These are phyloP conservation scores for Sclerotinia sclerotiorum DNA, from an alignment of 2,329 filamentous ascomycete genomes.

Conservation along the genomic window DNA sequence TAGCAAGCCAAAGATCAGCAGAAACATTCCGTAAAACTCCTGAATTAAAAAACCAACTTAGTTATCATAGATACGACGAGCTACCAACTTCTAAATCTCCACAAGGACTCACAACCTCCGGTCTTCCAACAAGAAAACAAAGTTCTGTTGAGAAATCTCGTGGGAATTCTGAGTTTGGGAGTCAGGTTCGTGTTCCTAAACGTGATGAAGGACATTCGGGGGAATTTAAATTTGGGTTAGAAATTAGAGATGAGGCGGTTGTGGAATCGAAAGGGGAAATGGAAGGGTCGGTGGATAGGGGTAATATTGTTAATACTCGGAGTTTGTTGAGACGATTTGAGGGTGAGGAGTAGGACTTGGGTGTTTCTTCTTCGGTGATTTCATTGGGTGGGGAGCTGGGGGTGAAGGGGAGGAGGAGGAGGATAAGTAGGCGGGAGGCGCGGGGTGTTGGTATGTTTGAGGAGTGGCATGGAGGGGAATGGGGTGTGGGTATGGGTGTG, in stretches of 20 bases:
- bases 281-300: background rate
- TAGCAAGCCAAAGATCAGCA: background rate
- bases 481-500: too few species aligned
- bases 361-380: too few species aligned
- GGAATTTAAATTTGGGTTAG: background rate
- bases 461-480: background rate
- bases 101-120: background rate
- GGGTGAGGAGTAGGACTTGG: too few species aligned
- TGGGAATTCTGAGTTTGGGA: background rate
- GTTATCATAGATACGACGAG: background rate
- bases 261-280: background rate
- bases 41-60: background rate
- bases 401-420: background rate
- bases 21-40: background rate
- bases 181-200: too few species aligned
- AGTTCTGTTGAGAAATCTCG: background rate
- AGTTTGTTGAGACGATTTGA: background rate
- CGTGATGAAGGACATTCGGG: background rate
- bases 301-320: background rate
- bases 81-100: background rate
- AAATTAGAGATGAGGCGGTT: background rate
- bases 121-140: background rate
- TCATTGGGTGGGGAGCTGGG: too few species aligned
- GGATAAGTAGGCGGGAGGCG: background rate
- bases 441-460: background rate